Percentiles rank a stretch among this genome's conserved stretches.
Conservation (phyloP, 768 basidiomycete species). For the Coprinellus aureogranulatus region DNA sequence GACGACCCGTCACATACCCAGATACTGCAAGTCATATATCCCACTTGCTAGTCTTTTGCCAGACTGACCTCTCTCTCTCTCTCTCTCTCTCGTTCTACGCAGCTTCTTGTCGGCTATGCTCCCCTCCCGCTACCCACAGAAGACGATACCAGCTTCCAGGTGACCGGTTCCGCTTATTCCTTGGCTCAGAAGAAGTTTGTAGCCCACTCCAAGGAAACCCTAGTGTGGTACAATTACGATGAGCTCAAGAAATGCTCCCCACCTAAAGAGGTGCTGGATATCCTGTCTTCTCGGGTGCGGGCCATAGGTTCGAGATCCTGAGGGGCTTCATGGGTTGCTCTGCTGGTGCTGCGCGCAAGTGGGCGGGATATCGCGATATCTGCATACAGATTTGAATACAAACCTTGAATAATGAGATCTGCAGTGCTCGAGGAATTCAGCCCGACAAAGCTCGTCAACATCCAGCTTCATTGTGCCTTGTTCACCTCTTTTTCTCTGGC, state of each 20-base stretch:
- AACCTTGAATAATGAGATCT: no score
- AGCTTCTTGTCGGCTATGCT: slow-evolving; percentile 67
- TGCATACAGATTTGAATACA: no score
- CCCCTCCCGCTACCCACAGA: slow-evolving; percentile 35
- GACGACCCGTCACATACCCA: slow-evolving; percentile 70
- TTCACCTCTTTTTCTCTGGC: no score
- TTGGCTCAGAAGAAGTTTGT: slow-evolving; percentile 61
- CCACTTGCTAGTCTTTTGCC: slow-evolving; percentile 28
- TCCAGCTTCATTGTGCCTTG: no score
- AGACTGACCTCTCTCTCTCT: neutral
- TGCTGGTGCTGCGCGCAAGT: no score
- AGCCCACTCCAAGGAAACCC: slow-evolving; percentile 57
- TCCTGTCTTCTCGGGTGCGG: slow-evolving; percentile 20
- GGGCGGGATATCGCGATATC: no score
- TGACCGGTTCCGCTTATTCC: slow-evolving; percentile 61
- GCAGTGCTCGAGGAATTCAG: no score
- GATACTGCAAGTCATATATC: slow-evolving; percentile 54
- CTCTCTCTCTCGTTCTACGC: neutral
- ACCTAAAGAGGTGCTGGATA: slow-evolving; percentile 44
- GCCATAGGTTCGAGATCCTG: no score
- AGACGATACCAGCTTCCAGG: slow-evolving; percentile 44
- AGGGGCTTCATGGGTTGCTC: no score
- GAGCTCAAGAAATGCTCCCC: slow-evolving; percentile 62
- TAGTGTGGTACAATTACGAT: slow-evolving; percentile 82
- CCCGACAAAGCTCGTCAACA: no score